phyloP scores from a whole-genome alignment of 2,329 filamentous ascomycete species.

The Diaporthe velutina region DNA sequence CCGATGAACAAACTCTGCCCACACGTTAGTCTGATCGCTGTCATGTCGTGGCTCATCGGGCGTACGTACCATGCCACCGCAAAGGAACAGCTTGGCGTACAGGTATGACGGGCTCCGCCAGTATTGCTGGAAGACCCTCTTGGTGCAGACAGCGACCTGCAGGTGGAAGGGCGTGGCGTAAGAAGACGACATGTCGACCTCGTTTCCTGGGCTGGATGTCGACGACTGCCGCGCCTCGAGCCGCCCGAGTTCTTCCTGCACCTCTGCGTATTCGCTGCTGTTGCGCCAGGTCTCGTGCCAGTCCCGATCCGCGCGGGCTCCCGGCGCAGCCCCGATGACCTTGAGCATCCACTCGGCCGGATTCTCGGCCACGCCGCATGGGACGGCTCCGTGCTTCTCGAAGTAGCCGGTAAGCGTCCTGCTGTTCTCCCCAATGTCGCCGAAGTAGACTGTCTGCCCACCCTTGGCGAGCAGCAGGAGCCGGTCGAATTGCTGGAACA shows the following conservation, averaged over 20 bases:
- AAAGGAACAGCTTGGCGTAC: slow-evolving; percentile 75
- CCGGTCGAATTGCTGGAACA: slow-evolving; percentile 89
- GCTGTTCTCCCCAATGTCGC: slow-evolving; percentile 79
- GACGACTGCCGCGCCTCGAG: slow-evolving; percentile 58
- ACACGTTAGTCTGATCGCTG: not conserved
- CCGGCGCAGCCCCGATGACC: slow-evolving; percentile 73
- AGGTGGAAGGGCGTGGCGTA: slow-evolving; percentile 76
- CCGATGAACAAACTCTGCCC: slow-evolving; percentile 69
- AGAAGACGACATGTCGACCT: slow-evolving; percentile 63
- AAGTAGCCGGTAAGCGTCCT: slow-evolving; percentile 80
- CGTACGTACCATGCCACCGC: slow-evolving; percentile 56
- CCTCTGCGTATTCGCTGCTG: slow-evolving; percentile 66
- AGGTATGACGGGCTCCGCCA: slow-evolving; percentile 81
- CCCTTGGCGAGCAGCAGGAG: slow-evolving; percentile 80
- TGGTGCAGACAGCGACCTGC: slow-evolving; percentile 71
- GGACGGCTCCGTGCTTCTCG: slow-evolving; percentile 75
- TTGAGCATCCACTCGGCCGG: slow-evolving; percentile 86
- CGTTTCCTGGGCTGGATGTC: slow-evolving; percentile 46
- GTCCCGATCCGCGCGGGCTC: slow-evolving; percentile 71
- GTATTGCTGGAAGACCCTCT: slow-evolving; percentile 78
- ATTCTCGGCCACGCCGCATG: slow-evolving; percentile 78
- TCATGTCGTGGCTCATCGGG: not conserved
- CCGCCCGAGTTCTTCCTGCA: slow-evolving; percentile 69
- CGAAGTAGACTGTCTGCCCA: slow-evolving; percentile 83
- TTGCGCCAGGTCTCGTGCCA: slow-evolving; percentile 75